Percentiles rank a stretch among this genome's conserved stretches.
Conservation (phyloP, 2,329 filamentous ascomycete genomes). For the Exophiala aquamarina region DNA sequence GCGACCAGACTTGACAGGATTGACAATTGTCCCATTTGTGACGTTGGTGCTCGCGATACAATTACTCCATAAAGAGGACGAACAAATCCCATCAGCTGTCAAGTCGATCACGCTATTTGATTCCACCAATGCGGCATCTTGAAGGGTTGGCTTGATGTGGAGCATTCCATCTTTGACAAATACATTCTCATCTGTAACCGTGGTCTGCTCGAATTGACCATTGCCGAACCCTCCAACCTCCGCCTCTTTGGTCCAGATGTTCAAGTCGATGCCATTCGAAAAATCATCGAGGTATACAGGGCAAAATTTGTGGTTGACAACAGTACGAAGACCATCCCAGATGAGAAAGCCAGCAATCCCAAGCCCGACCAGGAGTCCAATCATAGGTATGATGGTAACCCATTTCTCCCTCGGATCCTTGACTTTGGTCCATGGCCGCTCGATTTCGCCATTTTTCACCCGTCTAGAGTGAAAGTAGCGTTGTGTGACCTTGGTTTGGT, state of each 20-base stretch:
- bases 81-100: slow-evolving; percentile 64
- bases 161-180: slow-evolving; percentile 69
- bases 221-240: slow-evolving; percentile 58
- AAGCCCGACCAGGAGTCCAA: slow-evolving; percentile 70
- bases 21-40: slow-evolving; percentile 74
- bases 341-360: slow-evolving; percentile 68
- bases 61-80: slow-evolving; percentile 57
- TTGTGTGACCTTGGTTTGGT: slow-evolving; percentile 11
- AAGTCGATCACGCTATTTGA: slow-evolving; percentile 70
- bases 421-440: slow-evolving; percentile 70
- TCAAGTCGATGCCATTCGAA: slow-evolving; percentile 54
- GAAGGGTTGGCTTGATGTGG: slow-evolving; percentile 74
- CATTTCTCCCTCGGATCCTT: slow-evolving; percentile 80
- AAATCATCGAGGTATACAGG: slow-evolving; percentile 67
- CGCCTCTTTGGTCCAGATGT: slow-evolving; percentile 69
- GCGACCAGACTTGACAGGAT: slow-evolving; percentile 74
- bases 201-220: slow-evolving; percentile 79
- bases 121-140: slow-evolving; percentile 66
- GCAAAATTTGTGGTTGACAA: slow-evolving; percentile 74
- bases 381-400: slow-evolving; percentile 75
- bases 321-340: slow-evolving; percentile 71
- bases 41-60: slow-evolving; percentile 76
- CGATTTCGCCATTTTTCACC: slow-evolving; percentile 69
- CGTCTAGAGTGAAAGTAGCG: slow-evolving; percentile 67
- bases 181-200: slow-evolving; percentile 69